Evolutionary conservation across 805 yeast genomes (phyloP), one percentile per base, ranked within the genome.

Genomic region (Candida yuanshanica): DNA sequence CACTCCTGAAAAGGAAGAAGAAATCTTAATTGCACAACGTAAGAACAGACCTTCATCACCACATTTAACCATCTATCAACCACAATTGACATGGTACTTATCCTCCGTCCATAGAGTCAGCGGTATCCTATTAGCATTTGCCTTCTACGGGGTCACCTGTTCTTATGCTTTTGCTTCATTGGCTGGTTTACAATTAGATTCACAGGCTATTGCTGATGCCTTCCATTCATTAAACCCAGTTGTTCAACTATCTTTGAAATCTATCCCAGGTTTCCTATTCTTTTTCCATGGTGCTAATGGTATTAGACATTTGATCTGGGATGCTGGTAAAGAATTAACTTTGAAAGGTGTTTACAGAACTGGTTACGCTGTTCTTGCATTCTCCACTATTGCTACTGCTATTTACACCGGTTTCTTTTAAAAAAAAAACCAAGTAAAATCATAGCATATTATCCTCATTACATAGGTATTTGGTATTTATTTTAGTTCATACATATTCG

Each of bases 221-320:
- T 65, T 68, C 51, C 70, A 72, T 38, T 71, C 79, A 17, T 69
- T 84, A 48, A 93, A 96, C 33, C 59, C 75, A 16, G 71, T 70
- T 41, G 68, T 74, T 32, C 84, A 89, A 66, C 52, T 75, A 44
- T 68, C 72, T 20, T 67, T 78, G 44, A 93, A 93, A 72, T 79
- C 82, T 38, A 58, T 77, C 32, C 77, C 82, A 58, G 79, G 93
- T 8, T 77, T 77, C 70, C 90, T 96, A 51, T 88, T 93, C 65
- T 83, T 84, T 23, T 89, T 77, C 83, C 99, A 93, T 66, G 57
- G 75, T 36, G 77, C 72, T 62, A 88, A 90, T 63, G 97, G 98
- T 55, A 46, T 91, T 49, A 87, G 99, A 76, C 99, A 93, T 64
- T 69, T 91, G 65, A 59, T 86, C 42, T 93, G 99, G 99, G 99